A percentile compares a stretch with the other conserved stretches of the same genome.
These are phyloP conservation scores for Aspergillus kassunensis DNA, from an alignment of 495 filamentous ascomycete genomes.

Conservation along the genomic window DNA sequence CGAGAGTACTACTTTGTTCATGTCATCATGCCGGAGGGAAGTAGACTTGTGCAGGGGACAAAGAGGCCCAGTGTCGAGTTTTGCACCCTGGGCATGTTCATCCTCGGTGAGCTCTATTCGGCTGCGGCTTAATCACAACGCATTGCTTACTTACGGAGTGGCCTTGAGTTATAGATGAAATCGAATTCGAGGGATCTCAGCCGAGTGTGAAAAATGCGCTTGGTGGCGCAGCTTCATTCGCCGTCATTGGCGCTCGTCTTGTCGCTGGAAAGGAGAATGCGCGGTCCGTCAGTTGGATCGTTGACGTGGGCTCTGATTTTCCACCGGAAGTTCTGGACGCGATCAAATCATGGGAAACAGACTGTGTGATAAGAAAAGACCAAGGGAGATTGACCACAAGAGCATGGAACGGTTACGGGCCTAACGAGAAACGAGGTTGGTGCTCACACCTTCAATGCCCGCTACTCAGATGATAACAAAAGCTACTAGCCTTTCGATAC, in stretches of 20 bases:
- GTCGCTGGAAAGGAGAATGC: constrained; percentile 54
- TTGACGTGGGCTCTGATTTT: constrained; percentile 87
- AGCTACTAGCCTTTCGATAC: constrained; percentile 73
- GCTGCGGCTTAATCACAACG: not conserved
- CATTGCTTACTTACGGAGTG: constrained; percentile 21
- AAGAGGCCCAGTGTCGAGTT: constrained; percentile 56
- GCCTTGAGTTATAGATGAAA: constrained; percentile 64
- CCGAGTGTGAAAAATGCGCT: constrained; percentile 65
- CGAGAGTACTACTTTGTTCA: not conserved
- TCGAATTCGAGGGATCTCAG: constrained; percentile 60
- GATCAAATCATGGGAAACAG: constrained; percentile 70
- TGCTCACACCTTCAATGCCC: not conserved
- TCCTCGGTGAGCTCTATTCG: constrained; percentile 63
- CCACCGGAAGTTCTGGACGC: constrained; percentile 56
- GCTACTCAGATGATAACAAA: constrained; percentile 24
- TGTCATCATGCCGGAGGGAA: constrained; percentile 16
- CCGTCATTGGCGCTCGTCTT: constrained; percentile 81
- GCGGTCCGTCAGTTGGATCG: constrained; percentile 76
- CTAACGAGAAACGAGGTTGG: constrained; percentile 53
- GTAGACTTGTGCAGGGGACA: not conserved
- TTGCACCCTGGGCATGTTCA: constrained; percentile 92
- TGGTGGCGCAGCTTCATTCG: constrained; percentile 83
- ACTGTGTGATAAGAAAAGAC: constrained; percentile 62
- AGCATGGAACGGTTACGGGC: constrained; percentile 84
- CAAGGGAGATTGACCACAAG: constrained; percentile 72